Conservation (phyloP, 2,329 filamentous ascomycete species). For the Pseudogymnoascus sp. region DNA sequence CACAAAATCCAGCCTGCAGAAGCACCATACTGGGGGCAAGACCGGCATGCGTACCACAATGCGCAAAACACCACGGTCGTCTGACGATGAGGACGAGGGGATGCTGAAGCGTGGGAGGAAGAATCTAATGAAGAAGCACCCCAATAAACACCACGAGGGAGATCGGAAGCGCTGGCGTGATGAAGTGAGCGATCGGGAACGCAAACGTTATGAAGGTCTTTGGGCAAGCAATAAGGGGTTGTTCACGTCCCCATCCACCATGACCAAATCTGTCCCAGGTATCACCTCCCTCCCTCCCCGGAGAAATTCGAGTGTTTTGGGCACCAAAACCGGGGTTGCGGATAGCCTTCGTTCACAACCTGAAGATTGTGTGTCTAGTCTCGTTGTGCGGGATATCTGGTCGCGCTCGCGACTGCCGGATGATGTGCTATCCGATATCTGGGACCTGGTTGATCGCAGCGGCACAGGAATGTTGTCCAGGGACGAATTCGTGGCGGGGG, state of each 20-base stretch:
- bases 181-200: conserved; percentile 60
- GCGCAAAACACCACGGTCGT: conserved; percentile 41
- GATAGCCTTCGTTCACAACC: conserved; percentile 21
- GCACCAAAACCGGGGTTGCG: conserved; percentile 12
- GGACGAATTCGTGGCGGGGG: conserved; percentile 72
- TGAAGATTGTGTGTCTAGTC: conserved; percentile 51
- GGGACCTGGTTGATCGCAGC: conserved; percentile 61
- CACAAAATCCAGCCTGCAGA: conserved; percentile 26
- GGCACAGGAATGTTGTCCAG: conserved; percentile 49
- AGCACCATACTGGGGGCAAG: conserved; percentile 19
- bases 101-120: conserved; percentile 31
- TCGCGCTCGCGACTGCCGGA: conserved; percentile 56
- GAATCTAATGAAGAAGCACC: conserved; percentile 54
- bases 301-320: background rate
- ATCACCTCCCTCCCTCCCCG: background rate
- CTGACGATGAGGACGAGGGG: background rate
- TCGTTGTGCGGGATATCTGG: conserved; percentile 72
- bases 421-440: conserved; percentile 66
- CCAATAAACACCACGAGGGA: conserved; percentile 67
- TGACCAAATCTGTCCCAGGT: background rate
- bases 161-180: conserved; percentile 71
- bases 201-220: conserved; percentile 75
- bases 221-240: conserved; percentile 75
- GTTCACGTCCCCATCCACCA: conserved; percentile 18
- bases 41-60: conserved; percentile 59